phyloP scores from a whole-genome alignment of 345 rosid genomes.

The Pistacia vera region DNA sequence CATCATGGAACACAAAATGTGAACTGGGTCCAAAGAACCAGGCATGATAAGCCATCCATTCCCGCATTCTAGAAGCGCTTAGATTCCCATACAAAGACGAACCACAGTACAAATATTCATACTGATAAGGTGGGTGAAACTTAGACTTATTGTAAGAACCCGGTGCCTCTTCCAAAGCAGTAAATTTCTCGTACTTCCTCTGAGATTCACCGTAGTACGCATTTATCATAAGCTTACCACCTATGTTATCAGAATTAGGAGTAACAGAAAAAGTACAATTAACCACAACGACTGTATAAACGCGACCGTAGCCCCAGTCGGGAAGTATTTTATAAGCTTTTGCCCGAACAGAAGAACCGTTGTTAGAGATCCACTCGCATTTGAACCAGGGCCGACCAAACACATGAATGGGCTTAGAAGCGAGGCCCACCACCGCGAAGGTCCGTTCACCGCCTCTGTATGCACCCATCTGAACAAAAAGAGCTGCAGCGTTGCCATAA shows the following conservation, averaged over 20 bases:
- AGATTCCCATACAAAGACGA: conserved; percentile 80
- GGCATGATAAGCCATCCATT: conserved; percentile 94
- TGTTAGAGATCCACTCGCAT: conserved; percentile 79
- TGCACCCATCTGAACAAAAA: conserved; percentile 84
- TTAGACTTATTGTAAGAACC: conserved; percentile 57
- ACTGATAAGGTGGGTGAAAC: conserved; percentile 55
- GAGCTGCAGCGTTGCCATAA: conserved; percentile 84
- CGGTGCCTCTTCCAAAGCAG: conserved; percentile 59
- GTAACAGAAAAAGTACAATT: conserved; percentile 65
- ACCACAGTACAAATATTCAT: conserved; percentile 84
- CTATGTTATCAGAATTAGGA: conserved; percentile 61
- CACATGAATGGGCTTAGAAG: conserved; percentile 80
- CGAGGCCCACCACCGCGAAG: conserved; percentile 76
- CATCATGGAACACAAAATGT: conserved; percentile 88
- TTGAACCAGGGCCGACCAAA: conserved; percentile 75
- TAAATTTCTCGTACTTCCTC: conserved; percentile 53
- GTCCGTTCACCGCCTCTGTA: conserved; percentile 80
- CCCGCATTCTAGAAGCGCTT: conserved; percentile 66
- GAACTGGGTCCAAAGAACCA: conserved; percentile 86
- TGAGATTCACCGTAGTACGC: conserved; percentile 66
- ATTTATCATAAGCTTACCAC: conserved; percentile 68
- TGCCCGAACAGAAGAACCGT: conserved; percentile 54
- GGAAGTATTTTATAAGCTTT: conserved; percentile 76
- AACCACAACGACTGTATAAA: conserved; percentile 80
- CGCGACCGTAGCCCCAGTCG: conserved; percentile 91